Conservation (phyloP, 1,139 yeast genomes). For the Scheffersomyces cryptocercus region DNA sequence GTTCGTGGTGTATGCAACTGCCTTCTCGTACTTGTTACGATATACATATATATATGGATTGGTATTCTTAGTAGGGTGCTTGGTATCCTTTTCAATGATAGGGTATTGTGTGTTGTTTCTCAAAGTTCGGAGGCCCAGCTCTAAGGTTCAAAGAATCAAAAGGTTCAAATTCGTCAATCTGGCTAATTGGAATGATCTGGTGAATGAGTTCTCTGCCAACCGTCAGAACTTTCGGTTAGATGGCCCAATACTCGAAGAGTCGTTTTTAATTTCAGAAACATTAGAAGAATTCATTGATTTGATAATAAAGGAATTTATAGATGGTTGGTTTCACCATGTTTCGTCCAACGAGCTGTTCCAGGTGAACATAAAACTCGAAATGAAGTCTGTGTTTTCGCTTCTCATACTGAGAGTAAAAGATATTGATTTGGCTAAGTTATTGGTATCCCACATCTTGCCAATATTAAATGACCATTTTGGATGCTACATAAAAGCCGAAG, state of each 20-base stretch:
- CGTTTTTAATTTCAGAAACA: conserved; percentile 54
- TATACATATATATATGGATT: conserved; percentile 13
- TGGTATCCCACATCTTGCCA: conserved; percentile 64
- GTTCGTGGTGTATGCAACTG: conserved; percentile 3
- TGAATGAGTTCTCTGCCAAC: conserved; percentile 8
- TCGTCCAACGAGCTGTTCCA: conserved; percentile 54
- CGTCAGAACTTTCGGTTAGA: conserved; percentile 5
- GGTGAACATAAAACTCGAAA: conserved; percentile 49
- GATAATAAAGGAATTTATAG: conserved; percentile 61
- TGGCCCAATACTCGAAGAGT: conserved; percentile 46
- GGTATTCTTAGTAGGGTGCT: conserved; percentile 6
- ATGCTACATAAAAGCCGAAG: conserved; percentile 56
- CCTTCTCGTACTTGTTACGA: conserved; percentile 8
- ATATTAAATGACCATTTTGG: conserved; percentile 65
- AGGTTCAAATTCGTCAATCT: conserved; percentile 10
- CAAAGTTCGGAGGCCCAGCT: conserved; percentile 3
- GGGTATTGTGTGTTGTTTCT: conserved; percentile 5
- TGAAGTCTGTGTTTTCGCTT: conserved; percentile 43
- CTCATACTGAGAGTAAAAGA: conserved; percentile 37
- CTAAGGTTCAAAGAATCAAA: background rate
- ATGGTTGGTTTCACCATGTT: conserved; percentile 61
- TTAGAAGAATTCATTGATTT: conserved; percentile 53
- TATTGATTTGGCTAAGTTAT: conserved; percentile 57
- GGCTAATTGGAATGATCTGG: conserved; percentile 3
- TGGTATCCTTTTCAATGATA: background rate